Base-by-base conservation (phyloP, 306 rosid genomes). In the Glycine tomentella region DNA sequence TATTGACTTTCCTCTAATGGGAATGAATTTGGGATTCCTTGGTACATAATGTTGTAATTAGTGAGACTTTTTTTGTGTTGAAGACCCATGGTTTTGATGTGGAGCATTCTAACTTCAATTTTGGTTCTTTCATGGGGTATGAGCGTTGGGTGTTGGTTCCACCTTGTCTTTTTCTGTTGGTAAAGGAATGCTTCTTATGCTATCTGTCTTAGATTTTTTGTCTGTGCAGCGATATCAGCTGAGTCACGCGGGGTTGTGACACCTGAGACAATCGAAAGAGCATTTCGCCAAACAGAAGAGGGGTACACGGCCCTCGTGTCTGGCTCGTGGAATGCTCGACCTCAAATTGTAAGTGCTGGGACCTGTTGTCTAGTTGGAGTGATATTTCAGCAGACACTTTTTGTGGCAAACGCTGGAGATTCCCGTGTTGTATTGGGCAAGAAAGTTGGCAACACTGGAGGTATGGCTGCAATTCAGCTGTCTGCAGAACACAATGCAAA, bases 341-440 rank as follows among this genome's bases (percentile, higher is more conserved):
- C 95, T 13, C 81, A 85, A 61, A 57, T 92, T 42, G 97, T 93
- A 45, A 89, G 89, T 17, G 88, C 87, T 67, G 97, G 97, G 80
- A 9, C 97, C 0, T 92, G 97, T 84, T 90, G 97, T 85, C 86
- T 92, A 3, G 95, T 89, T 68, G 97, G 97, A 56, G 89, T 92
- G 70, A 89, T 92, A 80, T 88, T 75, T 81, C 91, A 84, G 86
- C 90, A 74, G 86, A 92, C 95, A 12, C 89, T 92, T 65, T 92
- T 82, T 78, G 88, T 90, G 76, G 97, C 97, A 11, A 92, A 86
- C 71, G 85, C 83, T 11, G 97, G 97, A 74, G 97, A 92, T 81
- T 92, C 93, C 53, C 97, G 97, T n/a, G 88, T 78, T 69, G 97
- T 92, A 66, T 74, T 92, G 89, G 97, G 97, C 36, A 90, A 84